Percentiles rank a stretch among this genome's conserved stretches.
These are phyloP conservation scores for Rhodotorula graminis DNA, from an alignment of 768 basidiomycete genomes.

Conservation along the genomic window DNA sequence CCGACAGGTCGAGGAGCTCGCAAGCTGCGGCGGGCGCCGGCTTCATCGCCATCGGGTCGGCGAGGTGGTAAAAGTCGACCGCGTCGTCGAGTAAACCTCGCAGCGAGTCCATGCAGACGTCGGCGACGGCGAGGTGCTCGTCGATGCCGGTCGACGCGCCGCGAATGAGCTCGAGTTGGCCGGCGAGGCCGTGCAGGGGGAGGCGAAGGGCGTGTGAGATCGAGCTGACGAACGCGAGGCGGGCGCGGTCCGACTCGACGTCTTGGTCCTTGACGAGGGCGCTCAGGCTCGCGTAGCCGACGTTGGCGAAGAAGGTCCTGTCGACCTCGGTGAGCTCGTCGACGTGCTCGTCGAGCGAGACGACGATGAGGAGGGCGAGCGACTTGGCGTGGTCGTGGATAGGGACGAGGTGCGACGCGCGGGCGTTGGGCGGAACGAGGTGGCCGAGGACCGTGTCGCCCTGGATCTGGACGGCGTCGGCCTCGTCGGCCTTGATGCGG, in stretches of 20 bases:
- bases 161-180: slow-evolving; percentile 40
- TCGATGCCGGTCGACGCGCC: not conserved
- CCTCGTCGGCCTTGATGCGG: not conserved
- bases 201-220: slow-evolving; percentile 44
- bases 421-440: not conserved
- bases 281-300: slow-evolving; percentile 6
- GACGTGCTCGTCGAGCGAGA: not conserved
- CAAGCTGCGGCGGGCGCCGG: not conserved
- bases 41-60: not conserved
- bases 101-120: not conserved
- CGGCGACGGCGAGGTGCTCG: not conserved
- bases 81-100: not conserved
- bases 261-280: slow-evolving; percentile 15
- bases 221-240: slow-evolving; percentile 43
- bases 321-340: not conserved
- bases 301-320: not conserved
- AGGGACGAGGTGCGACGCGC: not conserved
- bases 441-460: not conserved
- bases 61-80: not conserved
- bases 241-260: slow-evolving; percentile 40
- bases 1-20: slow-evolving; percentile 3
- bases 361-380: slow-evolving; percentile 8
- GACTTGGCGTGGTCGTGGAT: slow-evolving; percentile 7
- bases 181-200: slow-evolving; percentile 43
- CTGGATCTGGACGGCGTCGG: not conserved